Base-by-base conservation (phyloP, 176 grass and related monocot genomes). In the Paspalum notatum region DNA sequence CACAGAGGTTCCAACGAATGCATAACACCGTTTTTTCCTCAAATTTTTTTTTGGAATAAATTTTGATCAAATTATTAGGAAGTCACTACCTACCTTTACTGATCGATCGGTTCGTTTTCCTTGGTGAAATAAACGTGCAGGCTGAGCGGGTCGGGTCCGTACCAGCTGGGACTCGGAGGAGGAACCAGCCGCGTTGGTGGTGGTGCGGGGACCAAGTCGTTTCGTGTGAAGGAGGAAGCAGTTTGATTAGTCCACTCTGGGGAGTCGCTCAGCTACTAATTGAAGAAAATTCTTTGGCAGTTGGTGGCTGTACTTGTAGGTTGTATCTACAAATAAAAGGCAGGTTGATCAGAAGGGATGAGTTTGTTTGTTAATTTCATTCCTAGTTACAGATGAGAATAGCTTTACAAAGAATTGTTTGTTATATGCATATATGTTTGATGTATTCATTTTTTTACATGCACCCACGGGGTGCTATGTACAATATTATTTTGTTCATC, bases 51-150 rank as follows among this genome's bases (percentile, higher is more conserved):
- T n/a, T n/a, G n/a, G n/a, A n/a, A n/a, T n/a, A n/a, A n/a, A n/a
- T n/a, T n/a, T n/a, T n/a, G n/a, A n/a, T n/a, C n/a, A n/a, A n/a
- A n/a, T n/a, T n/a, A n/a, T n/a, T n/a, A n/a, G n/a, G n/a, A n/a
- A n/a, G n/a, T n/a, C n/a, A n/a, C n/a, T n/a, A n/a, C n/a, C n/a
- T n/a, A n/a, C n/a, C n/a, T n/a, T n/a, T n/a, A n/a, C n/a, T n/a
- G n/a, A n/a, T n/a, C n/a, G n/a, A 50, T 17, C 49, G 3, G 3
- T 60, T 60, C 32, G 32, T 32, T n/a, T 43, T 43, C 14, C 12
- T 15, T 8, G 66, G n/a, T 71, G 47, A 11, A 48, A 18, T 51
- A 70, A 80, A 84, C 78, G 72, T 90, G 93, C 85, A 97, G 93
- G 80, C 66, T 93, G 78, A 89, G 72, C 1, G 16, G 42, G 41